Evolutionary conservation across 2,329 filamentous ascomycete genomes (phyloP), one percentile per base, ranked within the genome.

Genomic region (Beauveria pseudobassiana): DNA sequence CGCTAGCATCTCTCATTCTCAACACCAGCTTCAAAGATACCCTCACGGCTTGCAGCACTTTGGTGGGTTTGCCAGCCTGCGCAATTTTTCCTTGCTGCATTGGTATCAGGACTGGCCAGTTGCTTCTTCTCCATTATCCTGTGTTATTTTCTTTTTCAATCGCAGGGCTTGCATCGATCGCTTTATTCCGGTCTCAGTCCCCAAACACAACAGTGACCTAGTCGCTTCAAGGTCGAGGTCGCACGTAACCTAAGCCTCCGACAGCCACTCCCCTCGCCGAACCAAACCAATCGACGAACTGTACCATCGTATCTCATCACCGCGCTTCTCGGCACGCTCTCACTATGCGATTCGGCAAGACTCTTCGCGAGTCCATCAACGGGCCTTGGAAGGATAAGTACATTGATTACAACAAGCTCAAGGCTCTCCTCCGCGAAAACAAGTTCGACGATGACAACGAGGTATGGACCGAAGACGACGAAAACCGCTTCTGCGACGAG

Each of bases 331-430:
- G 2, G 7, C 18, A 40, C 28, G 7, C 6, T 22, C 45, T 16
- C 70, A 80, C 64, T 55, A 98, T 99, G 95, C 89, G 91, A 70
- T 99, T 97, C 80, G 93, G 93, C 65, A 91, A 87, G 78, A 97
- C 91, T 57, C 84, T 99, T 64, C 86, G 87, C 70, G 84, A 86
- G 70, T 87, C 90, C 63, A 81, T 90, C 69, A 95, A 98, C 74
- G 77, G 84, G 68, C 91, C 92, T 71, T 99, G 93, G 93, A 90
- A 89, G 75, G 90, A 88, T 73, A 84, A 96, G 71, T 98, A 99
- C 80, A 91, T 99, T 72, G 93, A 98, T 79, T 99, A 99, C 76
- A 79, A 84, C 69, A 96, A 93, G 82, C 87, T 99, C 67, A 98
- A 98, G 82, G 82, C 83, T 70, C 82, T 99, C 63, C 80, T 99